These are phyloP conservation scores for Trichoderma sp. DNA, from an alignment of 2,329 filamentous ascomycete species.

Conservation along the genomic window DNA sequence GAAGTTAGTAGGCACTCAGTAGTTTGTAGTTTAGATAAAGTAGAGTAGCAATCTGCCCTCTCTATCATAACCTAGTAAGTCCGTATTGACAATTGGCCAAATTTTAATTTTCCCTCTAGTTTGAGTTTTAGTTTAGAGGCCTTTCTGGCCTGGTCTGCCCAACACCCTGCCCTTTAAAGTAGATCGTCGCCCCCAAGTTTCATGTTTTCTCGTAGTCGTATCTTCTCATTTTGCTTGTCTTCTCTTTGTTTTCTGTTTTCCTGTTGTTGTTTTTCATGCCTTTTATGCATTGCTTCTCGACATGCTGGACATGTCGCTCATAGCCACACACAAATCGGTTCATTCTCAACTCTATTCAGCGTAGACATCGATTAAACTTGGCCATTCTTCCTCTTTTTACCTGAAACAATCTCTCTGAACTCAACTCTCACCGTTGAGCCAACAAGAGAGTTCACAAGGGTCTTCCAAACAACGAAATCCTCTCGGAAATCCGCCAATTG, in stretches of 20 bases:
- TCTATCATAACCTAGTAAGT: not conserved
- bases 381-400: not conserved
- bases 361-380: not conserved
- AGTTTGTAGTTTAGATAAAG: not conserved
- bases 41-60: not conserved
- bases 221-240: not conserved
- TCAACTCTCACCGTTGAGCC: not conserved
- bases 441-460: constrained; percentile 5
- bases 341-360: not conserved
- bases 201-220: not conserved
- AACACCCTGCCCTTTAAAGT: not conserved
- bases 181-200: not conserved
- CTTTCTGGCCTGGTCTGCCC: not conserved
- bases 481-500: not conserved
- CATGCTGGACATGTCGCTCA: not conserved
- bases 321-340: not conserved
- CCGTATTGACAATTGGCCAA: not conserved
- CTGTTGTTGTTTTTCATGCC: not conserved
- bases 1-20: not conserved
- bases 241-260: not conserved
- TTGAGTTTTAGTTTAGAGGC: not conserved
- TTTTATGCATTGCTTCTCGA: not conserved
- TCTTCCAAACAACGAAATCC: not conserved
- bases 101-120: not conserved
- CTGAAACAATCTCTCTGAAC: not conserved